Conservation (phyloP, 495 filamentous ascomycete genomes). For the Penicillium nucicola region DNA sequence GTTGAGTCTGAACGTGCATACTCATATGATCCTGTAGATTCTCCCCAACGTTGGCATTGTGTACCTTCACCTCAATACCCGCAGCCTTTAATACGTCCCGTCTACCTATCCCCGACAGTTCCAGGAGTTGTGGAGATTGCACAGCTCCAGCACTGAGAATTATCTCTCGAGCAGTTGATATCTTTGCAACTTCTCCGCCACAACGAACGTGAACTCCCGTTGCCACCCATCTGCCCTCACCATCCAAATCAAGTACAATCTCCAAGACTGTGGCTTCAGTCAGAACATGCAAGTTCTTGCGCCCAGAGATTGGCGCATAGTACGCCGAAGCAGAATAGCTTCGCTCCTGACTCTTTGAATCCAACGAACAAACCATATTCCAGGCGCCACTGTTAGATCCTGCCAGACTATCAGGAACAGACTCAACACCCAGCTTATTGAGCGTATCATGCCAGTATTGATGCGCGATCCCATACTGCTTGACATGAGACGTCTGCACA, state of each 20-base stretch:
- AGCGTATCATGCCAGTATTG: constrained; percentile 47
- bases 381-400: constrained; percentile 45
- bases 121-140: constrained; percentile 52
- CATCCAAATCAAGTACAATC: constrained; percentile 11
- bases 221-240: constrained; percentile 22
- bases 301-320: background rate
- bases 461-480: constrained; percentile 40
- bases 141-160: constrained; percentile 53
- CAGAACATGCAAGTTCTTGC: constrained; percentile 5
- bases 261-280: constrained; percentile 10
- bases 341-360: constrained; percentile 5
- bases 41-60: constrained; percentile 49
- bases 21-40: constrained; percentile 57
- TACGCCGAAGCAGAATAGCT: constrained; percentile 14
- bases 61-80: constrained; percentile 41
- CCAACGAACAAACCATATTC: constrained; percentile 31
- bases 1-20: constrained; percentile 12
- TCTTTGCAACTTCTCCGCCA: constrained; percentile 21
- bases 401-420: constrained; percentile 35
- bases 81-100: constrained; percentile 33
- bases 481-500: constrained; percentile 40
- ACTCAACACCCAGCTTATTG: constrained; percentile 34
- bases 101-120: constrained; percentile 52
- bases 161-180: constrained; percentile 49
- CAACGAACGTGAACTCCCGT: constrained; percentile 32